A percentile compares a stretch with the other conserved stretches of the same genome.
These are phyloP conservation scores for Phytophthora litchii DNA, from an alignment of 352 stramenopile genomes.

Conservation along the genomic window DNA sequence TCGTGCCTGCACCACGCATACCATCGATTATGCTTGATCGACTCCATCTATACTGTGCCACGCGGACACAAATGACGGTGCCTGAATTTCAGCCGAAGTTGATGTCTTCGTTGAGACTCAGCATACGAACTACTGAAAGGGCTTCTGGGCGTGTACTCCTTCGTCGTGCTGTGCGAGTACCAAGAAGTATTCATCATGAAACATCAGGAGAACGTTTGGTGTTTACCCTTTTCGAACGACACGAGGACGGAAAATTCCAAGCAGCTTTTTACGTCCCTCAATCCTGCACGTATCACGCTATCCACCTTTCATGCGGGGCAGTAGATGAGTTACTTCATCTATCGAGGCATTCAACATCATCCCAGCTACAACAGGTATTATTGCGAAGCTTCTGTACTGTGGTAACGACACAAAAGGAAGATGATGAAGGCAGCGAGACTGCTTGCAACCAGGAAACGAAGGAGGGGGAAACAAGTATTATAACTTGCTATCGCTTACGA, in stretches of 20 bases:
- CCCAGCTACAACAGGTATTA: conserved; percentile 22
- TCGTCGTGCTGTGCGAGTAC: conserved; percentile 32
- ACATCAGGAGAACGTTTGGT: conserved; percentile 21
- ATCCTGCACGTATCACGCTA: conserved; percentile 10
- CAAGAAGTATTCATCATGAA: not conserved
- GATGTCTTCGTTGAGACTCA: conserved; percentile 14
- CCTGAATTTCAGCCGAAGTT: conserved; percentile 16
- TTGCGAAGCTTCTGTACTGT: conserved; percentile 18
- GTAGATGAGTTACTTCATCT: conserved; percentile 25
- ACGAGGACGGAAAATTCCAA: conserved; percentile 26
- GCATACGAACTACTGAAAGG: conserved; percentile 25
- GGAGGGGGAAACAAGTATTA: not conserved
- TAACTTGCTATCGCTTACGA: conserved; percentile 20
- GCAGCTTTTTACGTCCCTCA: conserved; percentile 31
- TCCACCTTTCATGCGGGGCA: conserved; percentile 16
- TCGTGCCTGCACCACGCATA: conserved; percentile 39
- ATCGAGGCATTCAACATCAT: conserved; percentile 19
- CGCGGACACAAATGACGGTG: conserved; percentile 23
- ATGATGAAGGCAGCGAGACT: not conserved
- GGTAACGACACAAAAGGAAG: not conserved
- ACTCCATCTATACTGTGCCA: conserved; percentile 53
- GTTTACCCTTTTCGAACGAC: conserved; percentile 31
- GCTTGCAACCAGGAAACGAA: not conserved
- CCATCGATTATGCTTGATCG: conserved; percentile 63
- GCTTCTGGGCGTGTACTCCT: conserved; percentile 34